A percentile compares a stretch with the other conserved stretches of the same genome.
Conservation (phyloP, 116 monocot species). For the Phalaenopsis hybrid region DNA sequence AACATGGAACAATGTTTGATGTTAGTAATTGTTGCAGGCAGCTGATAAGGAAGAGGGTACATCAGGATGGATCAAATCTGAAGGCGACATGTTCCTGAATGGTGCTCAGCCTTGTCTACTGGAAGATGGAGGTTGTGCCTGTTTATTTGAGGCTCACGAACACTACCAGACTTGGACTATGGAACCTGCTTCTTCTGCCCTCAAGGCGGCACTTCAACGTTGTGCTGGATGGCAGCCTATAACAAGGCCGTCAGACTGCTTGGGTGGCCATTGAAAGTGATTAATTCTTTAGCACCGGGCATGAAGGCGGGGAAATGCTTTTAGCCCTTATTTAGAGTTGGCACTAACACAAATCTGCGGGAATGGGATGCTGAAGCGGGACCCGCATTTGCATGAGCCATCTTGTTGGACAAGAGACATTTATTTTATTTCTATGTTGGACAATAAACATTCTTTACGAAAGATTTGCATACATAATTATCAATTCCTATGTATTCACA, state of each 20-base stretch:
- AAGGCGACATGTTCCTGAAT: conserved; percentile 76
- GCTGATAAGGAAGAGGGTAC: conserved; percentile 34
- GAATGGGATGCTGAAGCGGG: no score
- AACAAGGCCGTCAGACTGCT: conserved; percentile 17
- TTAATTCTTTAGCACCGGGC: no score
- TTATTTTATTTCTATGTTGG: no score
- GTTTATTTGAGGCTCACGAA: conserved; percentile 47
- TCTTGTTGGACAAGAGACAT: no score
- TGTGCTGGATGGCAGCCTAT: conserved; percentile 62
- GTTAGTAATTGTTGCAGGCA: conserved; percentile 6
- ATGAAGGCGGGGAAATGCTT: no score
- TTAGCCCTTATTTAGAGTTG: no score
- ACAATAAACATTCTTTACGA: no score
- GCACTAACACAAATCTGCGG: no score
- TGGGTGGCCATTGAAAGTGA: background rate
- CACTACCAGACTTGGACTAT: conserved; percentile 53
- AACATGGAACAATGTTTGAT: no score
- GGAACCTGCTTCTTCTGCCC: conserved; percentile 47
- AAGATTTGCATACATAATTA: no score
- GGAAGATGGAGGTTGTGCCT: conserved; percentile 8
- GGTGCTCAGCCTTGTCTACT: conserved; percentile 26
- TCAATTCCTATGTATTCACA: no score
- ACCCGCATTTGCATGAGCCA: no score
- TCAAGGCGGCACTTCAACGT: conserved; percentile 42
- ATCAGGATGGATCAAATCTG: conserved; percentile 58